phyloP scores from a whole-genome alignment of 225 moss, liverwort and hornwort genomes.

The Takakia lepidozioides region DNA sequence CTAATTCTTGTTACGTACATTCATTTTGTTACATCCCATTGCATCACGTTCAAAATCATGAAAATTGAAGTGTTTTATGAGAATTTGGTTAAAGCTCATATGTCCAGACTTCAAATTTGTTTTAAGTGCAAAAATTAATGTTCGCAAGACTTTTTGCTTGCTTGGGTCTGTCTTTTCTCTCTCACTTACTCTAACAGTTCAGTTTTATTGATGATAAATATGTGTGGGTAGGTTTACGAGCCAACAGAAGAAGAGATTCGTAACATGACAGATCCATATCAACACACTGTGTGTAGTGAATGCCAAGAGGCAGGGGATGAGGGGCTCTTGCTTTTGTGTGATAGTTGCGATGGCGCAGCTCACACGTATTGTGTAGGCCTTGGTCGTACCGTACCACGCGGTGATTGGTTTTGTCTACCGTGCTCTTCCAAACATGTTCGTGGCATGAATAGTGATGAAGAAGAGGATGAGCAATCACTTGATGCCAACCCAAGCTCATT shows the following conservation, averaged over 20 bases:
- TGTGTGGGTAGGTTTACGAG: constrained; percentile 71
- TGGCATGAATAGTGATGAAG: constrained; percentile 32
- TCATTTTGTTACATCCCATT: no score
- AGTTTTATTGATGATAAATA: no score
- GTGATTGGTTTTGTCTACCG: constrained; percentile 85
- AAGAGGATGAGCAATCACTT: constrained; percentile 39
- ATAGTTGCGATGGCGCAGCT: constrained; percentile 89
- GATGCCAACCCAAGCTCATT: constrained; percentile 7
- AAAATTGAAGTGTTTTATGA: no score
- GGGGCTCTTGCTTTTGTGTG: constrained; percentile 80
- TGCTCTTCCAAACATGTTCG: constrained; percentile 34
- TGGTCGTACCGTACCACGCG: constrained; percentile 69
- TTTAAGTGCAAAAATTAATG: no score
- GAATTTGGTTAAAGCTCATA: no score
- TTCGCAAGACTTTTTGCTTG: no score
- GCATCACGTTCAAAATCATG: no score
- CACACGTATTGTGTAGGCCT: constrained; percentile 95
- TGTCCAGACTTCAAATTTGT: no score
- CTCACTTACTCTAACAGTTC: no score
- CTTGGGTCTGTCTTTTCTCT: no score
- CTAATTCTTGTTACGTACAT: no score
- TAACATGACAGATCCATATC: constrained; percentile 75
- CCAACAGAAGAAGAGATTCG: constrained; percentile 96
- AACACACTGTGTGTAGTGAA: constrained; percentile 72
- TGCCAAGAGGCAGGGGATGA: constrained; percentile 97